Evolutionary conservation across 1,284 basidiomycete species (phyloP), one percentile per base, ranked within the genome.

Genomic region (Leccinum ponderosum): DNA sequence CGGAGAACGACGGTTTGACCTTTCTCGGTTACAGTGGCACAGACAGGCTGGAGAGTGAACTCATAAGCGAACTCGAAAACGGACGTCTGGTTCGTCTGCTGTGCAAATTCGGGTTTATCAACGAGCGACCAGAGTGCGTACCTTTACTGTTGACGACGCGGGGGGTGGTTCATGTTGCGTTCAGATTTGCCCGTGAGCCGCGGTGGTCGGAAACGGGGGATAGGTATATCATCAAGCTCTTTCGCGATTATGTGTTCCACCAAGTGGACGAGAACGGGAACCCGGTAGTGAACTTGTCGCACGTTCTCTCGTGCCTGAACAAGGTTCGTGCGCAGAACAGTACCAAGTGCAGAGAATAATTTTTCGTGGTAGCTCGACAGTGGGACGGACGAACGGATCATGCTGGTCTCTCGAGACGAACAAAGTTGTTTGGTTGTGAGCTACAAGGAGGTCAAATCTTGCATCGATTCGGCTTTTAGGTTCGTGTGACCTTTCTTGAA

Each of bases 161-260:
- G 17, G 3, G 3, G 22, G n/a, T 37, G 60, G 50, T 61, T 66
- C 53, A 60, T 11, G 9, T 15, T 50, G 56, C n/a, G 31, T 35
- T 59, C 37, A 95, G 95, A 70, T 98, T 98, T 70, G 94, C 97
- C 56, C 89, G 93, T 57, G 97, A 98, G 72, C 87, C 94, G 2
- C 85, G 95, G 9, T 99, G 97, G 97, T 95, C 95, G 7, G 97
- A 99, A 74, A 98, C 97, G 2, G 97, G 97, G 12, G 97, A 99
- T 73, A 84, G 96, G 61, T 99, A 99, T 74, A 94, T 99, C 69
- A 86, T 99, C 81, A 98, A 97, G 81, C 85, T 99, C 55, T 99
- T 99, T 84, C 86, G 97, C 29, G 97, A 99, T 77, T 96, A 94
- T 71, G 95, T 99, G 50, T 99, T 99, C 79, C 97, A 99, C 74